Percentiles rank a stretch among this genome's conserved stretches.
Conservation (phyloP, 208 protist species). For the Trichomonas vaginalis region DNA sequence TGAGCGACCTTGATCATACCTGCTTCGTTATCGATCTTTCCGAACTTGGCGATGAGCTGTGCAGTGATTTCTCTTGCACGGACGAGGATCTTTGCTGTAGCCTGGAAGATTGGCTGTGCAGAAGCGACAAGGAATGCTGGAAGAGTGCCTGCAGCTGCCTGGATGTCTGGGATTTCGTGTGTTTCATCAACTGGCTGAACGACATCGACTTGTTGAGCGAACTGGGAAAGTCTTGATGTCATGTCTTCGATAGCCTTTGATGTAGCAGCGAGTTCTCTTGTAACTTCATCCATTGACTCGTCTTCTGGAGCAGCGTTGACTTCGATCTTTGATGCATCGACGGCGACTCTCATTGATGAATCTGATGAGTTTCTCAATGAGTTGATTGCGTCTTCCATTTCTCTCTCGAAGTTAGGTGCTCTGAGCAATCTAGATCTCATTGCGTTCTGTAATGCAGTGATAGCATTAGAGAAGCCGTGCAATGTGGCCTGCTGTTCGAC, state of each 20-base stretch:
- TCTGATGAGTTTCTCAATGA: background rate
- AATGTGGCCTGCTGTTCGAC: background rate
- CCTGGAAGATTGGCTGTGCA: background rate
- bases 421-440: background rate
- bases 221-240: background rate
- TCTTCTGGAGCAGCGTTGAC: background rate
- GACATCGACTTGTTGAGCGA: background rate
- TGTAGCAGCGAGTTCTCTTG: background rate
- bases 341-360: background rate
- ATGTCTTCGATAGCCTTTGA: background rate
- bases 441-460: background rate
- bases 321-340: background rate
- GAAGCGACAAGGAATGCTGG: background rate
- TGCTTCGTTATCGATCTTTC: background rate
- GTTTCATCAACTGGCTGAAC: background rate
- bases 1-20: background rate
- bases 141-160: background rate
- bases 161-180: background rate
- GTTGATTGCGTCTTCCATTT: background rate
- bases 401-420: background rate
- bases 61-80: background rate
- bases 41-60: background rate
- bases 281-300: conserved; percentile 11
- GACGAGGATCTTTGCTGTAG: background rate
- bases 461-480: background rate